phyloP scores from a whole-genome alignment of 2,329 filamentous ascomycete species.

The Penicillium polonicum region DNA sequence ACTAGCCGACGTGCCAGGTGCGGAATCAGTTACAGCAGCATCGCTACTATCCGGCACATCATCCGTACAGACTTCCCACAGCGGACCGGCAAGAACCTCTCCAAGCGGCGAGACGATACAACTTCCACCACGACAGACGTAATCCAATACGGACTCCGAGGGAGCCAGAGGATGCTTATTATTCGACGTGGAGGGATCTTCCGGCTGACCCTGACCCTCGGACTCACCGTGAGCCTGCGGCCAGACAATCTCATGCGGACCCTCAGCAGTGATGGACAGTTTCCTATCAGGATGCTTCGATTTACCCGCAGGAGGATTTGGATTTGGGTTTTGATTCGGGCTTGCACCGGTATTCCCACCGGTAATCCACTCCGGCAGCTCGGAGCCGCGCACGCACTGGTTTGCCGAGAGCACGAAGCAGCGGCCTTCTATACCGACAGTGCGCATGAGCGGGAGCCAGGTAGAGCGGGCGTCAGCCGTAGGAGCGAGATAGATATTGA shows the following conservation, averaged over 20 bases:
- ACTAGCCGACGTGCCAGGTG: constrained; percentile 30
- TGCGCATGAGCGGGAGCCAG: constrained; percentile 78
- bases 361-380: constrained; percentile 55
- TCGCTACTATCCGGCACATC: constrained; percentile 30
- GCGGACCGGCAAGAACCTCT: constrained; percentile 71
- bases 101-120: constrained; percentile 77
- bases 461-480: constrained; percentile 81
- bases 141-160: constrained; percentile 38
- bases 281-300: not conserved
- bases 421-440: constrained; percentile 74
- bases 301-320: not conserved
- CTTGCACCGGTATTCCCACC: not conserved
- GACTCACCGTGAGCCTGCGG: not conserved
- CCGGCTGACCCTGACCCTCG: not conserved
- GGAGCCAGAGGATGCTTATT: not conserved
- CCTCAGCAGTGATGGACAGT: not conserved
- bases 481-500: constrained; percentile 86
- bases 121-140: constrained; percentile 73
- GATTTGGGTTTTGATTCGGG: not conserved
- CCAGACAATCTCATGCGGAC: constrained; percentile 3
- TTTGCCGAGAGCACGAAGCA: constrained; percentile 84
- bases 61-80: constrained; percentile 65
- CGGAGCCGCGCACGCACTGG: constrained; percentile 65
- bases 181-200: not conserved
- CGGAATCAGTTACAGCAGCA: constrained; percentile 29